Percentiles rank a stretch among this genome's conserved stretches.
Conservation (phyloP, 2,329 filamentous ascomycete species). For the Aspergillus terreus region DNA sequence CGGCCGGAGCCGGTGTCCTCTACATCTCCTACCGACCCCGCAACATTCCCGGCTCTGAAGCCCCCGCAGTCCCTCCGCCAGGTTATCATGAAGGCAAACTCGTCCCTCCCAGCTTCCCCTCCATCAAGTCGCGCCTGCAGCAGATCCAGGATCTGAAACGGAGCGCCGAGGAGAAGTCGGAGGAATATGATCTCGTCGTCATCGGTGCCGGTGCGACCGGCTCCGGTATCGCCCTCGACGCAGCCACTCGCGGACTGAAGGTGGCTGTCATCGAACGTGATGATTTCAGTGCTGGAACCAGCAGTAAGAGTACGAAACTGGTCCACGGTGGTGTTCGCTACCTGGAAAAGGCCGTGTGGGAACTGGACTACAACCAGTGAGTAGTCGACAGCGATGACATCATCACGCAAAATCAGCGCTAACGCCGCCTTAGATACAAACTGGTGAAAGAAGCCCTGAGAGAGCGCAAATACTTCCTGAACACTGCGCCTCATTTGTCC, state of each 20-base stretch:
- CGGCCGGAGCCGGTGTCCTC: constrained; percentile 53
- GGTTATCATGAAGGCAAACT: constrained; percentile 59
- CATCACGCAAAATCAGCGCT: background rate
- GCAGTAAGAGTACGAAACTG: constrained; percentile 82
- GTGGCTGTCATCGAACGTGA: constrained; percentile 79
- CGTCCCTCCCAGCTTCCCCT: constrained; percentile 50
- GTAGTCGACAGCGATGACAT: constrained; percentile 9
- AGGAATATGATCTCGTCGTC: constrained; percentile 70
- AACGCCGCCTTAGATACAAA: constrained; percentile 45
- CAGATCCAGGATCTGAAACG: constrained; percentile 51
- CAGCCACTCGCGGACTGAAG: constrained; percentile 71
- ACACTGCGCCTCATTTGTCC: constrained; percentile 78
- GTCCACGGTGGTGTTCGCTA: constrained; percentile 83
- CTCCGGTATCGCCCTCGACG: constrained; percentile 75
- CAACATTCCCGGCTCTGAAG: constrained; percentile 61
- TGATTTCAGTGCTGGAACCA: constrained; percentile 77
- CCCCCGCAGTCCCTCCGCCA: constrained; percentile 60
- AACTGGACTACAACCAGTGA: constrained; percentile 77
- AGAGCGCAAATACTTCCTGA: constrained; percentile 78
- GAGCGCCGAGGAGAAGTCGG: constrained; percentile 27
- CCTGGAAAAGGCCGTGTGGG: constrained; percentile 81
- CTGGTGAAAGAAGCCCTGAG: constrained; percentile 78
- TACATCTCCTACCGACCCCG: constrained; percentile 62
- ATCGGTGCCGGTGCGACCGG: constrained; percentile 79
- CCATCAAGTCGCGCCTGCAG: constrained; percentile 47